These are phyloP conservation scores for Penicillium sp. DNA, from an alignment of 2,329 filamentous ascomycete genomes.

Conservation along the genomic window DNA sequence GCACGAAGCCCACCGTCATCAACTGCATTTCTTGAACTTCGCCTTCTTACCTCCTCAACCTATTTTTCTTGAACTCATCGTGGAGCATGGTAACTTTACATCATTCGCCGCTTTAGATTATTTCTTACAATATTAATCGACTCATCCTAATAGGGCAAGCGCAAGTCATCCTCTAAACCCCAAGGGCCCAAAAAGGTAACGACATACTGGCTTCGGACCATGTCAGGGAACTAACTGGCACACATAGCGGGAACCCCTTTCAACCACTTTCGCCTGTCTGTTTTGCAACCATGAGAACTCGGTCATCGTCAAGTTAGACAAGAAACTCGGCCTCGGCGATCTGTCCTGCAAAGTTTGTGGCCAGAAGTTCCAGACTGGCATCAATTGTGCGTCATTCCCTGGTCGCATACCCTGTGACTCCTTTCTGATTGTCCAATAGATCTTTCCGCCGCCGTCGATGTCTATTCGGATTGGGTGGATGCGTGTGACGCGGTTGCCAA, in stretches of 20 bases:
- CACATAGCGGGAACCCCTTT: slow-evolving; percentile 46
- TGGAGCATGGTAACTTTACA: background rate
- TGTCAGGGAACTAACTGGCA: background rate
- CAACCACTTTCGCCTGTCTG: slow-evolving; percentile 86
- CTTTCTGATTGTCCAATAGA: slow-evolving; percentile 52
- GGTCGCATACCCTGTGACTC: background rate
- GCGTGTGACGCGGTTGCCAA: slow-evolving; percentile 76
- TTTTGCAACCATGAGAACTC: slow-evolving; percentile 99
- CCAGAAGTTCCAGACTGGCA: slow-evolving; percentile 86
- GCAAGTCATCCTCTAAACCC: slow-evolving; percentile 81
- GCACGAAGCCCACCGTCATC: slow-evolving; percentile 18
- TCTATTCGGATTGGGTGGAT: slow-evolving; percentile 98
- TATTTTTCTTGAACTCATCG: background rate
- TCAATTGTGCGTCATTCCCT: slow-evolving; percentile 69
- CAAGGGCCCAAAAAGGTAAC: slow-evolving; percentile 76
- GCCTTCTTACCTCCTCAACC: background rate
- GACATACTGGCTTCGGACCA: background rate
- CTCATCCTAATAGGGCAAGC: slow-evolving; percentile 68
- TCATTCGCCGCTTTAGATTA: background rate
- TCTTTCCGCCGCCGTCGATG: slow-evolving; percentile 86
- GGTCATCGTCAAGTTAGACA: slow-evolving; percentile 86
- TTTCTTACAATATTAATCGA: background rate
- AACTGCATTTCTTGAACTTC: background rate
- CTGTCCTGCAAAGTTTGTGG: slow-evolving; percentile 91
- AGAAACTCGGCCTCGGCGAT: slow-evolving; percentile 82